Base-by-base conservation (phyloP, 257 asterid species). In the Nicotiana paniculata region DNA sequence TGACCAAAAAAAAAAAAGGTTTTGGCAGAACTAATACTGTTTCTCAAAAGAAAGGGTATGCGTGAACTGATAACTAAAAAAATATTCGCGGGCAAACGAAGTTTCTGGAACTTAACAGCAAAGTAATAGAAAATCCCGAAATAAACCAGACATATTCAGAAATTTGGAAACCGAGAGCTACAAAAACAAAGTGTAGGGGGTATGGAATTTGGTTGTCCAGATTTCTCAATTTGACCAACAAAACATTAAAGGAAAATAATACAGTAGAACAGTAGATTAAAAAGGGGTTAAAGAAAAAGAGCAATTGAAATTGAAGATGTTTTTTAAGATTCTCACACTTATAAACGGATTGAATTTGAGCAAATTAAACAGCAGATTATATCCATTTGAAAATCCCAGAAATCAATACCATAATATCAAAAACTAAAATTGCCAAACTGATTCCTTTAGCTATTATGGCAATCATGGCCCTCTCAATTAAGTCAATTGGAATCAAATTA, bases 1-100 rank as follows among this genome's bases (percentile, higher is more conserved):
- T 17, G 53, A 16, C 48, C 24, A 21, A 21, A 21, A 37, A 37
- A 26, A 55, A 53, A 39, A 32, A 55, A 67, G 33, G 77, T 77
- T 26, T 28, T 48, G 59, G 61, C 63, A 64, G 85, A 81, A 88
- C 82, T 83, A 33, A 82, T 85, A 65, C 86, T 85, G 10, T 66
- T 79, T 76, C 88, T 77, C 70, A 81, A 69, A 78, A 21, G 11
- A 33, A 82, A 81, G 15, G 46, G 81, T 77, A 70, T 6, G 61
- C 10, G 35, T 53, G 9, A 39, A 43, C 10, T 10, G 26, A 67
- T 32, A 67, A 67, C 80, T 46, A 55, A 70, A 84, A 30, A 69
- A 54, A 75, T 37, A 51, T 43, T 69, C 67, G 24, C 54, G 66
- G 63, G 78, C 18, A 48, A 59, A 58, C 62, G 83, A 81, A 74